These are phyloP conservation scores for Neurospora sp. DNA, from an alignment of 2,329 filamentous ascomycete species.

Conservation along the genomic window DNA sequence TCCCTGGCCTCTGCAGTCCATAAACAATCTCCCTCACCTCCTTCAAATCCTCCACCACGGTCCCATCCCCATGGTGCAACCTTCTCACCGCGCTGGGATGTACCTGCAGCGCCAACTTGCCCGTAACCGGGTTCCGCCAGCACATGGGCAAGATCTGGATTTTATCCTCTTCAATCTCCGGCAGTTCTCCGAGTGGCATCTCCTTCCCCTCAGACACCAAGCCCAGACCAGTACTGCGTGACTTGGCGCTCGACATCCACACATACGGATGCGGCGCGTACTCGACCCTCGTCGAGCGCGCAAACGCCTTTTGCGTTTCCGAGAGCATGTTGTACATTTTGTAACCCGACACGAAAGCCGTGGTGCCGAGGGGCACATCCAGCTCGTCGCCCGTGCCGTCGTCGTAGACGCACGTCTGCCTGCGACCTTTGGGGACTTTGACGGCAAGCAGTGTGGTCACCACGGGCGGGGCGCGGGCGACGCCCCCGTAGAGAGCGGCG, in stretches of 20 bases:
- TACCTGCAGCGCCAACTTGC: slow-evolving; percentile 59
- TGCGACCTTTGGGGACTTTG: slow-evolving; percentile 56
- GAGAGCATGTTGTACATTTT: slow-evolving; percentile 60
- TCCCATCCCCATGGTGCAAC: slow-evolving; percentile 57
- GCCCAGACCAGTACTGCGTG: slow-evolving; percentile 61
- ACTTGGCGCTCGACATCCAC: slow-evolving; percentile 65
- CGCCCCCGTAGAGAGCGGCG: slow-evolving; percentile 57
- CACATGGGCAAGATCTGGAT: slow-evolving; percentile 67
- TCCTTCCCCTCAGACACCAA: slow-evolving; percentile 58
- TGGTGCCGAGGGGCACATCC: slow-evolving; percentile 63
- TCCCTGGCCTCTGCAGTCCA: slow-evolving; percentile 60
- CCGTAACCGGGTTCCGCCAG: slow-evolving; percentile 68
- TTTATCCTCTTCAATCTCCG: slow-evolving; percentile 54
- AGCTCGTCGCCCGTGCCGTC: slow-evolving; percentile 59
- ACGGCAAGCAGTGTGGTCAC: slow-evolving; percentile 67
- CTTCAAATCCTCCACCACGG: slow-evolving; percentile 57
- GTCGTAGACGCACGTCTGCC: slow-evolving; percentile 62
- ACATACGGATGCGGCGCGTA: slow-evolving; percentile 75
- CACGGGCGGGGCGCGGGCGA: slow-evolving; percentile 54
- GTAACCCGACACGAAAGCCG: slow-evolving; percentile 64
- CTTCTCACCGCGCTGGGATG: slow-evolving; percentile 64
- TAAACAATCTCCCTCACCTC: slow-evolving; percentile 60
- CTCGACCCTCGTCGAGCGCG: slow-evolving; percentile 55
- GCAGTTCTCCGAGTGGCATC: slow-evolving; percentile 48
- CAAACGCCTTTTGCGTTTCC: slow-evolving; percentile 57